Conservation (phyloP, 2,329 filamentous ascomycete species). For the Fusarium sp. region DNA sequence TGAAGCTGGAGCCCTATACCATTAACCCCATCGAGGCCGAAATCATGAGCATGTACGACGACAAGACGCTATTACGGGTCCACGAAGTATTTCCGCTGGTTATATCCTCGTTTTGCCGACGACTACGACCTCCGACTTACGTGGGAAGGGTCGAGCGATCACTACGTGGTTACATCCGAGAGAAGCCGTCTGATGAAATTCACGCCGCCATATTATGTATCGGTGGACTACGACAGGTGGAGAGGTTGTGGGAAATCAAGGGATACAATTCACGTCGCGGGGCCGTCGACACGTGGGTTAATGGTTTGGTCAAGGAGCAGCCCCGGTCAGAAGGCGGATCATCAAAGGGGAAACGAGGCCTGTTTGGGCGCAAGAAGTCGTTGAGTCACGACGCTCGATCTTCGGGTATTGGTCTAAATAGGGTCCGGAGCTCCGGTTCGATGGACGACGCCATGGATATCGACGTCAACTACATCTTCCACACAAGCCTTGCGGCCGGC, state of each 20-base stretch:
- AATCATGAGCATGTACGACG: slow-evolving; percentile 73
- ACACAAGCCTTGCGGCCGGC: slow-evolving; percentile 69
- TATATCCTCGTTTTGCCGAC: slow-evolving; percentile 71
- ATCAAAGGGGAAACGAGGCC: slow-evolving; percentile 61
- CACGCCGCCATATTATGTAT: slow-evolving; percentile 70
- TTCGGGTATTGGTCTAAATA: slow-evolving; percentile 39
- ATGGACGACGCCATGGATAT: slow-evolving; percentile 45
- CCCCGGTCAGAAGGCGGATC: slow-evolving; percentile 49
- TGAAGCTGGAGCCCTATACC: slow-evolving; percentile 65
- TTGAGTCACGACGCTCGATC: slow-evolving; percentile 46
- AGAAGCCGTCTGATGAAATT: slow-evolving; percentile 70
- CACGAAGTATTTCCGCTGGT: slow-evolving; percentile 74
- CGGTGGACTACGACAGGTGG: slow-evolving; percentile 71
- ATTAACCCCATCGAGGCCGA: slow-evolving; percentile 70
- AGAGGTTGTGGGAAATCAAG: slow-evolving; percentile 73
- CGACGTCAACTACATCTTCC: slow-evolving; percentile 61
- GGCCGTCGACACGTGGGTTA: slow-evolving; percentile 70
- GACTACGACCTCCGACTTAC: slow-evolving; percentile 72
- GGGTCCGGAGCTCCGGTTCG: slow-evolving; percentile 44
- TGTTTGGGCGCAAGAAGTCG: slow-evolving; percentile 70
- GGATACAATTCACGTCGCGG: slow-evolving; percentile 70
- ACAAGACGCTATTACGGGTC: slow-evolving; percentile 69
- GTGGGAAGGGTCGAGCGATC: slow-evolving; percentile 71
- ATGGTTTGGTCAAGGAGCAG: slow-evolving; percentile 58
- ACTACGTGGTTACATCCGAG: slow-evolving; percentile 70